These are phyloP conservation scores for Achlya hypogyna DNA, from an alignment of 352 stramenopile genomes.

Conservation along the genomic window DNA sequence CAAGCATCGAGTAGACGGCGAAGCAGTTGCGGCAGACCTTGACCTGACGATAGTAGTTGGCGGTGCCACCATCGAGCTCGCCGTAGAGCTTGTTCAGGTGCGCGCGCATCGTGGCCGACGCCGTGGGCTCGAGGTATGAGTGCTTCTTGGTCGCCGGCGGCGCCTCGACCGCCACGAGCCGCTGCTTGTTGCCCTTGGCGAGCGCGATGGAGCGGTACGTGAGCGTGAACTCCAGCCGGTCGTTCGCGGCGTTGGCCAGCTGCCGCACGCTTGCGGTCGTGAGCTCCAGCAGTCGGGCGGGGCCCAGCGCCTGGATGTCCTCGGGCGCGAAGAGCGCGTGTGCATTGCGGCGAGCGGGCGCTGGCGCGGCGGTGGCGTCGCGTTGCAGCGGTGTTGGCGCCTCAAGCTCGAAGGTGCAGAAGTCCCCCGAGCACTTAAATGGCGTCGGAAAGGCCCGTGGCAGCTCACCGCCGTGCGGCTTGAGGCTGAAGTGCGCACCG, in stretches of 20 bases:
- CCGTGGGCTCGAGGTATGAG: constrained; percentile 38
- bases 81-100: constrained; percentile 42
- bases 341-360: constrained; percentile 21
- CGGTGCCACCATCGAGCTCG: constrained; percentile 41
- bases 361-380: not conserved
- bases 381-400: constrained; percentile 6
- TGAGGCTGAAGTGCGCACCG: not conserved
- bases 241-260: constrained; percentile 7
- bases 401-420: constrained; percentile 44
- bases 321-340: constrained; percentile 43
- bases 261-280: constrained; percentile 18
- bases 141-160: constrained; percentile 19
- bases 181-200: constrained; percentile 46
- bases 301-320: constrained; percentile 31
- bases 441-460: constrained; percentile 15
- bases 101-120: constrained; percentile 43
- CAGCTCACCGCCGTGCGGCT: not conserved
- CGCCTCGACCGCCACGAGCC: constrained; percentile 23
- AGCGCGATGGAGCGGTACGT: constrained; percentile 74
- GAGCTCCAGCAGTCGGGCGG: constrained; percentile 32
- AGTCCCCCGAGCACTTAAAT: constrained; percentile 73
- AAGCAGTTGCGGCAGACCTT: constrained; percentile 80
- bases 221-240: constrained; percentile 40
- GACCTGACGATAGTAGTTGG: constrained; percentile 78
- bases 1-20: constrained; percentile 78